These are phyloP conservation scores for Trichocladium uniseriatum DNA, from an alignment of 495 filamentous ascomycete genomes.

Conservation along the genomic window DNA sequence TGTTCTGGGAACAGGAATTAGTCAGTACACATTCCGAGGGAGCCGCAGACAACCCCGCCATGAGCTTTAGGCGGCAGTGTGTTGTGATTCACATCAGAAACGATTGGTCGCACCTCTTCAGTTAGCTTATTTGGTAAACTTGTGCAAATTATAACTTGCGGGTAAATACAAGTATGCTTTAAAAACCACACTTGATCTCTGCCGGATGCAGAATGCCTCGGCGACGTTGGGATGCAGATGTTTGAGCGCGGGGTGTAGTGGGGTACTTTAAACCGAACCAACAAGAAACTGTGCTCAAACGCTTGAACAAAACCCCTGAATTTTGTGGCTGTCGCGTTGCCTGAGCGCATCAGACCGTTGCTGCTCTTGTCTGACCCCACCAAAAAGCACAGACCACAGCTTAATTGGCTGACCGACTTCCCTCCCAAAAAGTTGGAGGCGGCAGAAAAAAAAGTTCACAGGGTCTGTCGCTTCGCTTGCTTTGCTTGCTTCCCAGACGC, in stretches of 20 bases:
- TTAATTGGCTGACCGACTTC: slow-evolving; percentile 20
- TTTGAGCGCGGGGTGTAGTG: neutral
- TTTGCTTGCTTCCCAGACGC: too few relatives aligned
- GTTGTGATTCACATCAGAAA: too few relatives aligned
- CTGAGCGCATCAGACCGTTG: neutral
- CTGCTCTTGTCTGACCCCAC: neutral
- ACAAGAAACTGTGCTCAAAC: too few relatives aligned
- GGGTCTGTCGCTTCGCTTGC: neutral
- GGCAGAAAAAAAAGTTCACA: slow-evolving; percentile 28
- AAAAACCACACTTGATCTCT: too few relatives aligned
- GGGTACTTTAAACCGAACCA: neutral
- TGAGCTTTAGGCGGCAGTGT: too few relatives aligned
- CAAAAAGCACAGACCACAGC: slow-evolving; percentile 22
- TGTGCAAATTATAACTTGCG: too few relatives aligned
- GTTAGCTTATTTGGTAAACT: too few relatives aligned
- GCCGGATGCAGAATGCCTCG: neutral
- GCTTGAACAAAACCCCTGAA: neutral
- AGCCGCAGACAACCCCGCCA: too few relatives aligned
- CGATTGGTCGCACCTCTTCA: too few relatives aligned
- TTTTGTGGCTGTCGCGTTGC: neutral
- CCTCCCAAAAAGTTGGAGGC: slow-evolving; percentile 15
- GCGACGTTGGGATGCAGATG: neutral
- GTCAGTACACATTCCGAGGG: too few relatives aligned
- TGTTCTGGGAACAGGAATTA: too few relatives aligned
- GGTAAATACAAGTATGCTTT: too few relatives aligned